Percentiles rank a stretch among this genome's conserved stretches.
phyloP scores from a whole-genome alignment of 441 rosid genomes.

The Aquilaria agallochum region DNA sequence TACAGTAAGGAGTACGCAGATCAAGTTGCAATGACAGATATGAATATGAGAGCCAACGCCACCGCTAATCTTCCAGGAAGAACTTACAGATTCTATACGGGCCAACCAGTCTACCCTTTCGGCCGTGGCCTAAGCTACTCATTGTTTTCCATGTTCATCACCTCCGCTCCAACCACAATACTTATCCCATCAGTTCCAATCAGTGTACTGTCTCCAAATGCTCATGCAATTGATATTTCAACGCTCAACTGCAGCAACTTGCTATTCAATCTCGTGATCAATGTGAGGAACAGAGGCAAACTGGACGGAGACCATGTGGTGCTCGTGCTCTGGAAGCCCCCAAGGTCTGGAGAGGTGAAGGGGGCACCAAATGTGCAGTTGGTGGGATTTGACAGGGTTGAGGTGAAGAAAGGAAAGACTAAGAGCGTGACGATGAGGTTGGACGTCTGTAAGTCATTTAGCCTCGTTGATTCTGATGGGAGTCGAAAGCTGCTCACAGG shows the following conservation, averaged over 20 bases:
- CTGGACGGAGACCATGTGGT: slow-evolving; percentile 23
- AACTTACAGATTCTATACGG: slow-evolving; percentile 33
- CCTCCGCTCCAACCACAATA: slow-evolving; percentile 23
- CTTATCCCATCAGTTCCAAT: neutral
- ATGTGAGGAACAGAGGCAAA: slow-evolving; percentile 23
- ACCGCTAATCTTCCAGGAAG: slow-evolving; percentile 30
- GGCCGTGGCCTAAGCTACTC: slow-evolving; percentile 48
- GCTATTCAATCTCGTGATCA: slow-evolving; percentile 9
- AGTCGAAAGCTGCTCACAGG: slow-evolving; percentile 22
- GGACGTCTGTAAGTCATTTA: slow-evolving; percentile 27
- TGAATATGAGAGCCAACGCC: slow-evolving; percentile 35
- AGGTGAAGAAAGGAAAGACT: slow-evolving; percentile 23
- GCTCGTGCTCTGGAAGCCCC: slow-evolving; percentile 23
- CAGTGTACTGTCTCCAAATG: slow-evolving; percentile 2
- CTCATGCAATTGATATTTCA: slow-evolving; percentile 20
- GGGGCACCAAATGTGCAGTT: slow-evolving; percentile 25
- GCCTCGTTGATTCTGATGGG: slow-evolving; percentile 27
- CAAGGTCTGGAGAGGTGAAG: neutral
- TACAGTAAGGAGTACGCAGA: slow-evolving; percentile 27
- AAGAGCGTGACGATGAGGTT: slow-evolving; percentile 12
- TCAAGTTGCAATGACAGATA: slow-evolving; percentile 36
- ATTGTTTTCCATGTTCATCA: slow-evolving; percentile 23
- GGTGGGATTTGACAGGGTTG: slow-evolving; percentile 29
- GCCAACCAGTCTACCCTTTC: slow-evolving; percentile 21
- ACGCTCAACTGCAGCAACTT: slow-evolving; percentile 19